Conservation (phyloP, 371 early-diverging fungal species). For the Actinomucor elegans region DNA sequence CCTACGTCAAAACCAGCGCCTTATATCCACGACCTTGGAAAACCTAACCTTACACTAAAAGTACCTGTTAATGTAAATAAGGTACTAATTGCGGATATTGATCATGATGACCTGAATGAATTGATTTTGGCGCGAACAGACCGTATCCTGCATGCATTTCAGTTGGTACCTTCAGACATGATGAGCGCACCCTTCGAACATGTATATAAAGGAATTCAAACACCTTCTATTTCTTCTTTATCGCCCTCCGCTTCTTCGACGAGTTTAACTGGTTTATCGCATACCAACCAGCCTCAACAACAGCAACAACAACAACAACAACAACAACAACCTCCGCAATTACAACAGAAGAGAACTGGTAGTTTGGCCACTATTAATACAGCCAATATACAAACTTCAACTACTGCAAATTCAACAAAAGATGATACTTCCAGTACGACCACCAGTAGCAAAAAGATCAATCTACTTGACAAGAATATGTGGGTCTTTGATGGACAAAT, state of each 20-base stretch:
- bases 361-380: background rate
- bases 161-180: conserved; percentile 27
- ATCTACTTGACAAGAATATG: conserved; percentile 49
- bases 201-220: conserved; percentile 19
- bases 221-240: conserved; percentile 11
- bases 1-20: background rate
- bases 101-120: conserved; percentile 76
- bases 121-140: conserved; percentile 81
- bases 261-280: background rate
- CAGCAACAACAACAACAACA: background rate
- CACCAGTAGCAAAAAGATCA: conserved; percentile 13
- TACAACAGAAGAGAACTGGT: background rate
- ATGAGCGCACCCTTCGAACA: background rate
- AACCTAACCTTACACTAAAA: conserved; percentile 66
- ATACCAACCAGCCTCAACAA: too few relatives aligned
- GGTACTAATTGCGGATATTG: conserved; percentile 75
- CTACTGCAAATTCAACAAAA: background rate
- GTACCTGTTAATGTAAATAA: conserved; percentile 83
- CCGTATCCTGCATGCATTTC: conserved; percentile 75
- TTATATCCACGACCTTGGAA: conserved; percentile 46
- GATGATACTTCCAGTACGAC: background rate
- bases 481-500: conserved; percentile 68
- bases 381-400: background rate
- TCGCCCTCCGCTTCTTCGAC: conserved; percentile 22
- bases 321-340: background rate